Base-by-base conservation (phyloP, 768 basidiomycete species). In the Pulveroboletus sp. region DNA sequence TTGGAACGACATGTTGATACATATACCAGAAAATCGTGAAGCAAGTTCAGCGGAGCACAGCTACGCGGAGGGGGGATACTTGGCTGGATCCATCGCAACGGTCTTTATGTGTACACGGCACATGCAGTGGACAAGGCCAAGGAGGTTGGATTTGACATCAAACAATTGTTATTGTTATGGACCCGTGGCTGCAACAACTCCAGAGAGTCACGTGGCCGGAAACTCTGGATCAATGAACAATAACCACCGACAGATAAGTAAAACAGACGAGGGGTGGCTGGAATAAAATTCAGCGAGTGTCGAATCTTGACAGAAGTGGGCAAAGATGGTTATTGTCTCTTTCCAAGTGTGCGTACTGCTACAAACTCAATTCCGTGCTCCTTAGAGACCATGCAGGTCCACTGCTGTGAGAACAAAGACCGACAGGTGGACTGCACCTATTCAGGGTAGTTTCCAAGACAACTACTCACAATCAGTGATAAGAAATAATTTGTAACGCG, bases 151-250 rank as follows among this genome's bases (percentile, higher is more conserved):
- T 39, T 45, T 51, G 51, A 50, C 47, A 15, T 41, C 43, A 51
- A 60, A 70, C 62, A 68, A 68, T 64, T 54, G 48, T 38, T 58
- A 67, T 64, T 58, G 59, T 68, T 38, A 43, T 58, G 40, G 33
- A 30, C n/a, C n/a, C n/a, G 32, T 39, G 21, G n/a, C 15, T 24
- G 50, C 35, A 9, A 10, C 27, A 15, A 30, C 39, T 14, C 42
- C 44, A 11, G n/a, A 14, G 12, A 17, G 12, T 59, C 66, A 68
- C 64, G 59, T 68, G 68, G 46, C 26, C 6, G 11, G 33, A 3
- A 9, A 14, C 24, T 41, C 30, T 39, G 24, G 33, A 35, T 54
- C 49, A 47, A 39, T 18, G 45, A 51, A 69, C 66, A 68, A 68
- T 67, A 62, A 52, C 40, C 47, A 49, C 43, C 39, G n/a, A 32